Base-by-base conservation (phyloP, 2,329 filamentous ascomycete species). In the Grosmannia clavigera region DNA sequence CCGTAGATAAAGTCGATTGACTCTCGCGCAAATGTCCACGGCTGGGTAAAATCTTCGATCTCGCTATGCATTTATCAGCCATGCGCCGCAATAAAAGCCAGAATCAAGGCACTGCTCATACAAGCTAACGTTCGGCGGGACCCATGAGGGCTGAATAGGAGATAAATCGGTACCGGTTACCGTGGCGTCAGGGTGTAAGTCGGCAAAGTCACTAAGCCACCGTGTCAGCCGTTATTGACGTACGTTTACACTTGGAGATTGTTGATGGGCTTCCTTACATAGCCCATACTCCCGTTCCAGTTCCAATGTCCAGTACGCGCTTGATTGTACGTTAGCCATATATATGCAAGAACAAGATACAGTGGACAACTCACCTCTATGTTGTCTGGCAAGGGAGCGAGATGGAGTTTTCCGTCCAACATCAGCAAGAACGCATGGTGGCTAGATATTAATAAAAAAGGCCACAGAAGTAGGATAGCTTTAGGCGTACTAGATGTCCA, bases 31-130 rank as follows among this genome's bases (percentile, higher is more conserved):
- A 72, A 81, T 69, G 72, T 83, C 73, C 74, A 77, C 0, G 71
- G 70, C 5, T 67, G 74, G 62, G 81, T 81, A 50, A 81, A 79
- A 66, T 87, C 83, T 66, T 87, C 84, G 54, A 86, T 78, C 62
- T 84, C 66, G 59, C 59, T 61, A 11, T 12, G 12, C 31, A 3
- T 27, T 14, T 46, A n/a, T 55, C 5, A 43, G 27, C 4, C 6
- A 14, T 11, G 9, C 33, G 33, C 6, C 9, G 33, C 10, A 22
- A 52, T 3, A 19, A 6, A 9, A 9, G 33, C 22, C 22, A 22
- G 22, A n/a, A n/a, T 22, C 22, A 35, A 27, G 12, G 27, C 6
- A 19, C n/a, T 48, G 0, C 6, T 19, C 55, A 11, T 48, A 57
- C 55, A 57, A 57, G 25, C 16, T 9, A 33, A 57, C 55, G 40